A percentile compares a stretch with the other conserved stretches of the same genome.
Evolutionary conservation across 108 stramenopile species (phyloP).

Genomic region (Cyclotella distinguenda): DNA sequence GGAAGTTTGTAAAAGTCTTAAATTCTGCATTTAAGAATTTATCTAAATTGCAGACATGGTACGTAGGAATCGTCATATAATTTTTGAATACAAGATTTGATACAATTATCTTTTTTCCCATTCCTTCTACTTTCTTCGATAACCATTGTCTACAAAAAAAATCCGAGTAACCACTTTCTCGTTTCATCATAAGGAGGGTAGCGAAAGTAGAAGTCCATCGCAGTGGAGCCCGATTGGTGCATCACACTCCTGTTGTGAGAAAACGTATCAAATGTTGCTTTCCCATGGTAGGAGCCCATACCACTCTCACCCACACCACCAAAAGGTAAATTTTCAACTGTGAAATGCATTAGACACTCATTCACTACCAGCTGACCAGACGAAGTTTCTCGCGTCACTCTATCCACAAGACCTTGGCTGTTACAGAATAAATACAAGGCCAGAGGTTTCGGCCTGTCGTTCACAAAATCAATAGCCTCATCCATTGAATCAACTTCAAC

Average conservation of each 20-base stretch:
- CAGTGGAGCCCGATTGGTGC: background rate
- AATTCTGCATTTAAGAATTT: background rate
- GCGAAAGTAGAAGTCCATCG: background rate
- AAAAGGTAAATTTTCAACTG: slow-evolving; percentile 56
- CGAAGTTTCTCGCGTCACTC: slow-evolving; percentile 40
- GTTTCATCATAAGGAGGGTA: slow-evolving; percentile 3
- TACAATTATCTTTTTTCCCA: too few relatives aligned
- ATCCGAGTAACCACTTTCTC: background rate
- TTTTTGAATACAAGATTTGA: too few relatives aligned
- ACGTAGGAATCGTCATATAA: too few relatives aligned
- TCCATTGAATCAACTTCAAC: slow-evolving; percentile 47
- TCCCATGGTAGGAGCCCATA: slow-evolving; percentile 67
- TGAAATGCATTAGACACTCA: slow-evolving; percentile 61
- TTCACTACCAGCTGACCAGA: slow-evolving; percentile 65
- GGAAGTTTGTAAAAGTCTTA: background rate
- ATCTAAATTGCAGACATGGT: too few relatives aligned
- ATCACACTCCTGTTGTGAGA: slow-evolving; percentile 43
- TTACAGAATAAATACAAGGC: slow-evolving; percentile 73
- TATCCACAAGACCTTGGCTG: slow-evolving; percentile 25
- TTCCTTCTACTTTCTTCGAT: too few relatives aligned
- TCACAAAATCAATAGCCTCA: slow-evolving; percentile 63
- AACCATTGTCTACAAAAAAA: background rate
- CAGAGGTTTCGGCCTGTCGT: slow-evolving; percentile 55
- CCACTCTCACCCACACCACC: slow-evolving; percentile 83
- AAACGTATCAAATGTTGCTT: slow-evolving; percentile 76